Percentiles rank a stretch among this genome's conserved stretches.
Conservation (phyloP, 2,329 filamentous ascomycete species). For the Pseudogymnoascus sp. region DNA sequence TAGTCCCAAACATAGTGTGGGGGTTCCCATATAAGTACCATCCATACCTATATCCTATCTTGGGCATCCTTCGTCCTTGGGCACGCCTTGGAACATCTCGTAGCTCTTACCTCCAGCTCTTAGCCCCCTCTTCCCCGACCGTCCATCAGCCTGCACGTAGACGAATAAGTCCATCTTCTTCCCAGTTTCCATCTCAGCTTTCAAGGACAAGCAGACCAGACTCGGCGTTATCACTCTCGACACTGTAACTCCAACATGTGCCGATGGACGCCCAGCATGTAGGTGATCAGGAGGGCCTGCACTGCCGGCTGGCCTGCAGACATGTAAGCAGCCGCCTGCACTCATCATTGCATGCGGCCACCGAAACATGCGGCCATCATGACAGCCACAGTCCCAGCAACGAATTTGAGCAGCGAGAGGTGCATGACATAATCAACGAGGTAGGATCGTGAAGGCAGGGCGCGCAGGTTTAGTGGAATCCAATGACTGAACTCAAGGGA, state of each 20-base stretch:
- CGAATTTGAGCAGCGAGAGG: not conserved
- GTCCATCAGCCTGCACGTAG: not conserved
- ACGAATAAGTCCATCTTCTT: not conserved
- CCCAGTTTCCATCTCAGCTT: not conserved
- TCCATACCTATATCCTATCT: not conserved
- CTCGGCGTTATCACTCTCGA: not conserved
- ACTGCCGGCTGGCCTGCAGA: conserved; percentile 2
- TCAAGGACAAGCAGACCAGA: not conserved
- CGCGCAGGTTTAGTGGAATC: not conserved
- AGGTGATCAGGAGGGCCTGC: conserved; percentile 2
- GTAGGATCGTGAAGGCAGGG: not conserved
- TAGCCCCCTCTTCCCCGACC: not conserved
- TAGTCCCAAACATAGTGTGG: conserved; percentile 3
- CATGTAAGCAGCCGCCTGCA: conserved; percentile 5
- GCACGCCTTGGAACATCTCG: not conserved
- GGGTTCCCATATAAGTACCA: not conserved
- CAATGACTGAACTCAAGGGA: not conserved
- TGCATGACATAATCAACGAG: not conserved
- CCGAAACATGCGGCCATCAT: not conserved
- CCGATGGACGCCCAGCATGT: not conserved
- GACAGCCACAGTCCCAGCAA: not conserved
- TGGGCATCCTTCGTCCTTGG: not conserved
- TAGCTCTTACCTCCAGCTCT: not conserved
- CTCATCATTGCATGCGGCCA: conserved; percentile 5
- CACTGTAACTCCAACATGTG: not conserved